Evolutionary conservation across 805 yeast genomes (phyloP).

Genomic region (Suhomyces prunicola): DNA sequence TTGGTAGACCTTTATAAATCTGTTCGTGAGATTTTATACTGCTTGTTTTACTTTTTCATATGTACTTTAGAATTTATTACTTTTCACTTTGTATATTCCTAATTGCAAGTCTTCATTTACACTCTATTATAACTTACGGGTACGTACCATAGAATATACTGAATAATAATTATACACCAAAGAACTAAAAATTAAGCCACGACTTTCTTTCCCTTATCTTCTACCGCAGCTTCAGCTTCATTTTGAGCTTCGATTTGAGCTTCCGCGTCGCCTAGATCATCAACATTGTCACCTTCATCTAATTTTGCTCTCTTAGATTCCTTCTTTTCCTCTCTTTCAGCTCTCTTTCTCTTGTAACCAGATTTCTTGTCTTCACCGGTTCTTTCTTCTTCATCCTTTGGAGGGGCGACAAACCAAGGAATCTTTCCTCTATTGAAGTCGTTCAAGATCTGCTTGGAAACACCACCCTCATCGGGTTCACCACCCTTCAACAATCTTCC

Average conservation of each 20-base stretch:
- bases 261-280: conserved; percentile 6
- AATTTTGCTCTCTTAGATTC: conserved; percentile 23
- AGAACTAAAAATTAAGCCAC: conserved; percentile 2
- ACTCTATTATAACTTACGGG: neutral
- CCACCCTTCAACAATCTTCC: conserved; percentile 96
- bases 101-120: neutral
- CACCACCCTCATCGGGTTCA: conserved; percentile 94
- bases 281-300: conserved; percentile 19
- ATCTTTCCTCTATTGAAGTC: conserved; percentile 97
- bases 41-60: neutral
- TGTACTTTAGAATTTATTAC: conserved; percentile 3
- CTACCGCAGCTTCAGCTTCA: conserved; percentile 17
- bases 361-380: conserved; percentile 58
- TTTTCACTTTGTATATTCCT: conserved; percentile 1
- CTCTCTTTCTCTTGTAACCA: conserved; percentile 50
- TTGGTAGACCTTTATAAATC: conserved; percentile 24
- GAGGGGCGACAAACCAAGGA: conserved; percentile 91
- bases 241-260: conserved; percentile 15
- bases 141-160: neutral
- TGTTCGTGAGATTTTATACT: neutral
- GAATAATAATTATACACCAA: conserved; percentile 3
- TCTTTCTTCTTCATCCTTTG: conserved; percentile 71
- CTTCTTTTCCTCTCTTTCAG: conserved; percentile 40
- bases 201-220: conserved; percentile 18
- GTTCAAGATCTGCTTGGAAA: conserved; percentile 83